Percentiles rank a stretch among this genome's conserved stretches.
Conservation (phyloP, 1,139 yeast genomes). For the Taiozyma sp. region DNA sequence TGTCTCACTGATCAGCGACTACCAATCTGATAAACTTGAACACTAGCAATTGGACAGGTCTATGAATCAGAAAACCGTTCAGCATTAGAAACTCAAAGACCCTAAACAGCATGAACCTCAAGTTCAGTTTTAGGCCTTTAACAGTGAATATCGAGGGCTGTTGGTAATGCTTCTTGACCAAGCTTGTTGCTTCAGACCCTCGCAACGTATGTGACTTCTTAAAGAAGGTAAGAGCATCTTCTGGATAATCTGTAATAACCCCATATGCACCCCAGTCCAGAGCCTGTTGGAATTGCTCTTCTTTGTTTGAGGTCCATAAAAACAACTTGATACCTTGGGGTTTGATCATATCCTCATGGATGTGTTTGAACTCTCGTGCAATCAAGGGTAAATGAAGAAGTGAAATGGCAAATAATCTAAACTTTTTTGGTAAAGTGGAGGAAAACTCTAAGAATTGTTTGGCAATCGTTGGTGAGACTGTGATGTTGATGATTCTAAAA, state of each 20-base stretch:
- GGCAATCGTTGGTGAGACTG: constrained; percentile 38
- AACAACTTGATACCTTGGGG: constrained; percentile 48
- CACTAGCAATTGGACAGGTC: constrained; percentile 8
- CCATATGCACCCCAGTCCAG: constrained; percentile 10
- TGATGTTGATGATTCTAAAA: constrained; percentile 47
- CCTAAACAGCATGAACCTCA: constrained; percentile 11
- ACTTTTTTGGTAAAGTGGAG: constrained; percentile 21
- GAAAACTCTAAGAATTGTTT: constrained; percentile 29
- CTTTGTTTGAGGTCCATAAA: constrained; percentile 75
- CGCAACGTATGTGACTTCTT: background rate
- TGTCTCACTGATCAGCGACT: background rate
- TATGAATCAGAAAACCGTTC: constrained; percentile 7
- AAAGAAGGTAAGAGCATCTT: constrained; percentile 10
- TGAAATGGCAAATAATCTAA: constrained; percentile 2
- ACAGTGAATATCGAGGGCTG: constrained; percentile 7
- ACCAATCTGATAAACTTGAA: background rate
- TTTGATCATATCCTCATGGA: constrained; percentile 30
- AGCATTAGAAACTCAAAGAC: constrained; percentile 18
- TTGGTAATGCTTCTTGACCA: background rate
- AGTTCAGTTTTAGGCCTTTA: constrained; percentile 2
- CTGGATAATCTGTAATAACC: constrained; percentile 21
- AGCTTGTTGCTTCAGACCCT: background rate
- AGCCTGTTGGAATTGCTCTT: constrained; percentile 12
- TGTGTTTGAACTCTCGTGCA: constrained; percentile 33
- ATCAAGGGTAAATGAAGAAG: constrained; percentile 31